Evolutionary conservation across 2,329 filamentous ascomycete genomes (phyloP).

Genomic region (Fusarium euwallaceae): DNA sequence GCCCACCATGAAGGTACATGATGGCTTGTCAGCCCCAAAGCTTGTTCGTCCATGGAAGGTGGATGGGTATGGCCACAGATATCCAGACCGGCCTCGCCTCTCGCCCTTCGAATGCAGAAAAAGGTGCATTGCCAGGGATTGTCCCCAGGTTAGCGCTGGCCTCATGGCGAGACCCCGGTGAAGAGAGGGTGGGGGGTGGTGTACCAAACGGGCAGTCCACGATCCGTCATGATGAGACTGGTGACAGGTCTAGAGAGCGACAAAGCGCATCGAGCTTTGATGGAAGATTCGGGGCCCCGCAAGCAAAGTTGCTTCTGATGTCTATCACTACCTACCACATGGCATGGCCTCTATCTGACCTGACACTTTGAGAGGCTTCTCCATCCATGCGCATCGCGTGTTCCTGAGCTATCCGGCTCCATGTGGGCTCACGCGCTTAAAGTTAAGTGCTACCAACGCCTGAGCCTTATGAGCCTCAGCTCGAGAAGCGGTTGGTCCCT

Average conservation of each 20-base stretch:
- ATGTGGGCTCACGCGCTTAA: conserved; percentile 1
- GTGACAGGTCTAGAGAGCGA: not conserved
- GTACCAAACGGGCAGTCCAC: conserved; percentile 8
- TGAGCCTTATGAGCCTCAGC: conserved; percentile 6
- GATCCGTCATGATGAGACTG: conserved; percentile 1
- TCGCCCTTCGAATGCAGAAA: conserved; percentile 23
- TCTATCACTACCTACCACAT: not conserved
- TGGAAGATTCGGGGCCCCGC: not conserved
- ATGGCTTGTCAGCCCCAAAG: not conserved
- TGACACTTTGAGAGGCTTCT: not conserved
- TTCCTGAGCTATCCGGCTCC: conserved; percentile 7
- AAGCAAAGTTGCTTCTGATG: conserved; percentile 3
- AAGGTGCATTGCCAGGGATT: conserved; percentile 10
- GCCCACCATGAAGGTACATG: not conserved
- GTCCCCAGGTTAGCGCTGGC: conserved; percentile 22
- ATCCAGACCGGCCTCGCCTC: conserved; percentile 1
- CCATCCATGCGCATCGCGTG: not conserved
- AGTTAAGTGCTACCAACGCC: not conserved
- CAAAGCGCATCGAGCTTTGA: not conserved
- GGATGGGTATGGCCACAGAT: conserved; percentile 1
- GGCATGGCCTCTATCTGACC: not conserved
- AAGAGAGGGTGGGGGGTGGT: conserved; percentile 25
- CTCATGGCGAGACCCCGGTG: conserved; percentile 20
- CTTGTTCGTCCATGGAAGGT: not conserved
- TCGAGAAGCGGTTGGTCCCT: not conserved